Evolutionary conservation across 2,329 filamentous ascomycete species (phyloP).

Genomic region (Epichloe elymi): DNA sequence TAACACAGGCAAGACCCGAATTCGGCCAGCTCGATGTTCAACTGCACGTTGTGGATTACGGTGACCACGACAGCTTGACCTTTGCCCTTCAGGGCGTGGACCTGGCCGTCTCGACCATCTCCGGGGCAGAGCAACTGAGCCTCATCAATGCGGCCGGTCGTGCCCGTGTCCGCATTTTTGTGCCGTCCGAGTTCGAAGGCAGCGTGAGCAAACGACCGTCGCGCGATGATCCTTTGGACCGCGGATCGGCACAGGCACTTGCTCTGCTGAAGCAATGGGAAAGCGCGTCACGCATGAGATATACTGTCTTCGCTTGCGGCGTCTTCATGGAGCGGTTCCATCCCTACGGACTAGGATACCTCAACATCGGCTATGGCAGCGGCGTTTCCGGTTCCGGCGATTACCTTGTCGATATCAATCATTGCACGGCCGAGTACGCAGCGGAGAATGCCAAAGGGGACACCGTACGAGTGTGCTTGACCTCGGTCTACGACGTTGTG

Average conservation of each 20-base stretch:
- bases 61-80: conserved; percentile 40
- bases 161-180: conserved; percentile 53
- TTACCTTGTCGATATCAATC: conserved; percentile 51
- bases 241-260: conserved; percentile 43
- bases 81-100: conserved; percentile 61
- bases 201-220: conserved; percentile 38
- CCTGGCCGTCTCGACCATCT: conserved; percentile 62
- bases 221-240: conserved; percentile 45
- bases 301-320: conserved; percentile 60
- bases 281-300: conserved; percentile 41
- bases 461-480: conserved; percentile 49
- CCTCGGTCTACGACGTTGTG: conserved; percentile 55
- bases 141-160: conserved; percentile 59
- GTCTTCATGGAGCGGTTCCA: conserved; percentile 65
- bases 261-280: conserved; percentile 41
- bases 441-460: conserved; percentile 36
- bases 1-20: conserved; percentile 36
- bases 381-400: conserved; percentile 44
- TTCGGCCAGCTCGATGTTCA: conserved; percentile 47
- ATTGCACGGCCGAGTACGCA: conserved; percentile 46
- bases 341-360: conserved; percentile 47
- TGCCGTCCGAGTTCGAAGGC: conserved; percentile 66
- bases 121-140: conserved; percentile 50
- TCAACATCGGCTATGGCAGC: conserved; percentile 44
- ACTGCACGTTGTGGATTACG: conserved; percentile 56